A percentile compares a stretch with the other conserved stretches of the same genome.
These are phyloP conservation scores for Voacanga thouarsii DNA, from an alignment of 257 asterid species.

Conservation along the genomic window DNA sequence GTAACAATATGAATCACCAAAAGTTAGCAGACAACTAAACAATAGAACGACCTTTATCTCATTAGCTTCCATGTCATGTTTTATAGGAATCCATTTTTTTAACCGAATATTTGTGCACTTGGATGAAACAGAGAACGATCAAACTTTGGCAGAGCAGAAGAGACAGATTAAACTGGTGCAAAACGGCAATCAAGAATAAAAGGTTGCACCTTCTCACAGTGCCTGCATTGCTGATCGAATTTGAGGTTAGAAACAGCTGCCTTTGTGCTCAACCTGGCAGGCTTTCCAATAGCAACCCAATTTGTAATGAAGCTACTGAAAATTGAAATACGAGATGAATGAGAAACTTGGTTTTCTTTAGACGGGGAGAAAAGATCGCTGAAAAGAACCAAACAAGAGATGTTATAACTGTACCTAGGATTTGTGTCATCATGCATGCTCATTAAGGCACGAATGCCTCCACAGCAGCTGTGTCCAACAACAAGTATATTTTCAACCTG, in stretches of 20 bases:
- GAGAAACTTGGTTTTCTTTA: constrained; percentile 15
- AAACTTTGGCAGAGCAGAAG: neutral
- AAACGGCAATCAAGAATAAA: neutral
- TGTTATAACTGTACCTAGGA: constrained; percentile 46
- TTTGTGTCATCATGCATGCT: constrained; percentile 63
- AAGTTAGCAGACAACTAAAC: neutral
- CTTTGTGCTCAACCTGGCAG: constrained; percentile 66
- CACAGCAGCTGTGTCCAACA: constrained; percentile 95
- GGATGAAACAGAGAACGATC: neutral
- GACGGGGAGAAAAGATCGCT: neutral
- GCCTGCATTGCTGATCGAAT: constrained; percentile 89
- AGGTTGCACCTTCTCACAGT: constrained; percentile 79
- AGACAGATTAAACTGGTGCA: neutral
- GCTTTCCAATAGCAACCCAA: constrained; percentile 73
- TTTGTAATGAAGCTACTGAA: constrained; percentile 73
- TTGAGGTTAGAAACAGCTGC: constrained; percentile 70
- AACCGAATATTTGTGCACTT: neutral
- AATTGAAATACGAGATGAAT: constrained; percentile 19
- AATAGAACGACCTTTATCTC: neutral
- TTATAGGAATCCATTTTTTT: neutral
- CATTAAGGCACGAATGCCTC: constrained; percentile 95
- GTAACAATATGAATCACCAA: neutral
- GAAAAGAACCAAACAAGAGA: neutral
- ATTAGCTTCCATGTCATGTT: neutral
- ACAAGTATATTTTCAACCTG: constrained; percentile 87